These are phyloP conservation scores for Fragaria nilgerrensis DNA, from an alignment of 306 rosid species.

Conservation along the genomic window DNA sequence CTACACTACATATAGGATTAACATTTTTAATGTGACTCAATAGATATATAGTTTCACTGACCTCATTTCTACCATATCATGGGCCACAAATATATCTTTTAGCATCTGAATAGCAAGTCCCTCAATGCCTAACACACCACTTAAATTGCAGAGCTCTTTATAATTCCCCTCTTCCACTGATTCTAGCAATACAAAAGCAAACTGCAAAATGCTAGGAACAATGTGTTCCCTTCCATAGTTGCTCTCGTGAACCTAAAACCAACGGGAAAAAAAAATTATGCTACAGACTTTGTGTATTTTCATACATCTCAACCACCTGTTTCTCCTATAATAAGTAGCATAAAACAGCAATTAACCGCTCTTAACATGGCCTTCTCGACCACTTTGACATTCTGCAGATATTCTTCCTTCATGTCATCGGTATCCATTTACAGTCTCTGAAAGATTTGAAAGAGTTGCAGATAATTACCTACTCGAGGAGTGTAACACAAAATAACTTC, in stretches of 20 bases:
- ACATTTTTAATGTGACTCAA: neutral
- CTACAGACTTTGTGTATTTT: neutral
- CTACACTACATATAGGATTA: neutral
- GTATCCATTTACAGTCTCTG: slow-evolving; percentile 44
- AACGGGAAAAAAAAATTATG: neutral
- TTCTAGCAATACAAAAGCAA: slow-evolving; percentile 36
- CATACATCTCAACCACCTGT: neutral
- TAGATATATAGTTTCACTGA: slow-evolving; percentile 8
- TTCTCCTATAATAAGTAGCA: neutral
- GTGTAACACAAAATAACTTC: neutral
- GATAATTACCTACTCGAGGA: neutral
- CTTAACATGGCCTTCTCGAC: slow-evolving; percentile 39
- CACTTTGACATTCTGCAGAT: slow-evolving; percentile 30
- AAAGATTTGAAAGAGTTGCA: slow-evolving; percentile 5
- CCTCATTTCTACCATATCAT: slow-evolving; percentile 45
- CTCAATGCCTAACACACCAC: slow-evolving; percentile 38
- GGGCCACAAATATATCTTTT: slow-evolving; percentile 33
- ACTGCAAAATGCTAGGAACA: slow-evolving; percentile 40
- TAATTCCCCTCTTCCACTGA: slow-evolving; percentile 30
- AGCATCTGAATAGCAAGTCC: slow-evolving; percentile 42
- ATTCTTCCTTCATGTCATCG: slow-evolving; percentile 35
- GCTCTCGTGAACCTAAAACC: slow-evolving; percentile 37
- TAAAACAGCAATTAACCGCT: slow-evolving; percentile 31
- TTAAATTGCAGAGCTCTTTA: slow-evolving; percentile 23
- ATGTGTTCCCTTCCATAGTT: slow-evolving; percentile 41